These are phyloP conservation scores for Ophiostoma novo-ulmi DNA, from an alignment of 2,329 filamentous ascomycete genomes.

Conservation along the genomic window DNA sequence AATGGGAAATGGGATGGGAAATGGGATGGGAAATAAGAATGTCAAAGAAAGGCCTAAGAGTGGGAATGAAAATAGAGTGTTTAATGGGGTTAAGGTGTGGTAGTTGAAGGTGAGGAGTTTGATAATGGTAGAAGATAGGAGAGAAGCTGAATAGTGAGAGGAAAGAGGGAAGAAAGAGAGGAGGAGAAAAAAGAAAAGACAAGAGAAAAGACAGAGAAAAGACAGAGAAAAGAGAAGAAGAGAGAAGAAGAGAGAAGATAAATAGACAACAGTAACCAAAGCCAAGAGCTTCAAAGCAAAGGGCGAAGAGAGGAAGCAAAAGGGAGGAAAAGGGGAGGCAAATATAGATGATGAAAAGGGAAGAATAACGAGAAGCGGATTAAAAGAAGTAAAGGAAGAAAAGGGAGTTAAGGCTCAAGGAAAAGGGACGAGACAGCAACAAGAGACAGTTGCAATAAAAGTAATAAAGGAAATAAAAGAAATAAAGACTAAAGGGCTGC, in stretches of 20 bases:
- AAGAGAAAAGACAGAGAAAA: background rate
- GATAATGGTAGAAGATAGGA: background rate
- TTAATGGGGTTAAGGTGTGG: background rate
- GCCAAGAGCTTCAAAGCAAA: background rate
- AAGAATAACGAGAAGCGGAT: background rate
- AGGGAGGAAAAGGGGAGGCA: background rate
- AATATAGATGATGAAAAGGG: background rate
- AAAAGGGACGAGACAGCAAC: conserved; percentile 1
- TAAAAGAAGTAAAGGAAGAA: background rate
- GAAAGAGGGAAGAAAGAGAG: background rate
- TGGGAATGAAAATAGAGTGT: background rate
- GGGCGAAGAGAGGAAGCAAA: background rate
- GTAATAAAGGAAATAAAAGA: conserved; percentile 6
- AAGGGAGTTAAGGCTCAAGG: background rate
- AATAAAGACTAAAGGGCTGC: conserved; percentile 14
- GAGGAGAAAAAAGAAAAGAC: background rate
- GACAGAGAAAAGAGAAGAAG: background rate
- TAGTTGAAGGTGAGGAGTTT: background rate
- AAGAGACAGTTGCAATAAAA: conserved; percentile 1
- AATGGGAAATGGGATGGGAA: background rate
- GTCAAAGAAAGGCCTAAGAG: background rate
- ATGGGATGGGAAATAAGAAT: conserved; percentile 11
- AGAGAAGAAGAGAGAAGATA: background rate
- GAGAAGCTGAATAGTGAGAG: background rate
- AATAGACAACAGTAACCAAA: background rate